A percentile compares a stretch with the other conserved stretches of the same genome.
phyloP scores from a whole-genome alignment of 352 stramenopile species.

The Phytophthora vignae region DNA sequence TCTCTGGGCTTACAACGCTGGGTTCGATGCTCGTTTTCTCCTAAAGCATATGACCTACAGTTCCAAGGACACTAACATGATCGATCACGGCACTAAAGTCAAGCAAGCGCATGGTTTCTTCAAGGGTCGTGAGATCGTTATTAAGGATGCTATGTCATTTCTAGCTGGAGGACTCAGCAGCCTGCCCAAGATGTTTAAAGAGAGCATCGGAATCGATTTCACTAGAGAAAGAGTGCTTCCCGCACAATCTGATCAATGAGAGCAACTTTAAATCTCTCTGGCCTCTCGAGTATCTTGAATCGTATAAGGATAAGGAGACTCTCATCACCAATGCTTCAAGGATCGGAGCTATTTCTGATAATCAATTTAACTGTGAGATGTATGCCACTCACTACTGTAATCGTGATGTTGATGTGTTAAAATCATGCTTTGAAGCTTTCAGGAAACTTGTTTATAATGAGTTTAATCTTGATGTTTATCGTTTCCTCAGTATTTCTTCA shows the following conservation, averaged over 20 bases:
- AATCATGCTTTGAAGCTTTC: background rate
- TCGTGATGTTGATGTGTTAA: conserved; percentile 17
- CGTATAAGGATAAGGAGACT: conserved; percentile 5
- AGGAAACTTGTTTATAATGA: too few species aligned
- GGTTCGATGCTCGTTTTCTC: too few species aligned
- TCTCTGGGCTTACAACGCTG: too few species aligned
- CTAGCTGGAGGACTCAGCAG: background rate
- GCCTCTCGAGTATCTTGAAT: conserved; percentile 9
- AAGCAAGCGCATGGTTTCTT: background rate
- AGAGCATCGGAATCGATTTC: too few species aligned
- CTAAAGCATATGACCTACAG: too few species aligned
- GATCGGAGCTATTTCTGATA: too few species aligned
- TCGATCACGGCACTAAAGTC: too few species aligned
- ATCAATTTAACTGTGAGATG: too few species aligned
- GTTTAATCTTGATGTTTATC: conserved; percentile 7
- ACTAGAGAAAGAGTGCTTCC: conserved; percentile 21
- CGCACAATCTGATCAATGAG: conserved; percentile 6
- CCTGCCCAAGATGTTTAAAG: conserved; percentile 13
- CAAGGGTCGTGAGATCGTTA: conserved; percentile 3
- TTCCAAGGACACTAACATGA: too few species aligned
- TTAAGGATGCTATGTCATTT: conserved; percentile 14
- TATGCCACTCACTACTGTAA: background rate
- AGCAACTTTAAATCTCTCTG: conserved; percentile 1
- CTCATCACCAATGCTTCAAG: background rate
- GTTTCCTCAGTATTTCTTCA: background rate